These are phyloP conservation scores for Rhododendron ferrugineum DNA, from an alignment of 148 eudicot species.

Conservation along the genomic window DNA sequence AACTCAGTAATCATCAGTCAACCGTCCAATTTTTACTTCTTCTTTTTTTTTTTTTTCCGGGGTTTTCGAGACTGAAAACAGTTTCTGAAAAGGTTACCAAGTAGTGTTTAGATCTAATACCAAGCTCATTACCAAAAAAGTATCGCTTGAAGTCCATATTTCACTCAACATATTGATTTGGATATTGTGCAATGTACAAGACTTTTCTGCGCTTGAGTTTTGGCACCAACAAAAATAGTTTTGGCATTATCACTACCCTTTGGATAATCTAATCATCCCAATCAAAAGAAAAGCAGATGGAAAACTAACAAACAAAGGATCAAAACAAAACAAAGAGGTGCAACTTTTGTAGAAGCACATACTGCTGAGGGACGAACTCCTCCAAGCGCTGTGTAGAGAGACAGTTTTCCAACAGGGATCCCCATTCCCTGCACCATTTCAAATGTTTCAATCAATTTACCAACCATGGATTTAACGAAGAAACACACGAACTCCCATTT, in stretches of 20 bases:
- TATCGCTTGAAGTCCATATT: not conserved
- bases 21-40: not conserved
- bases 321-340: not conserved
- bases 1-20: not conserved
- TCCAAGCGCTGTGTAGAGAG: slow-evolving; percentile 89
- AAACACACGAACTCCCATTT: not conserved
- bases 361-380: slow-evolving; percentile 97
- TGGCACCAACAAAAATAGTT: too few species aligned
- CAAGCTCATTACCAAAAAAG: not conserved
- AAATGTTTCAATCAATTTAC: slow-evolving; percentile 7
- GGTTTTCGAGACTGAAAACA: not conserved
- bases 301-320: not conserved
- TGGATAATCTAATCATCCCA: not conserved
- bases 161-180: not conserved
- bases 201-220: too few species aligned
- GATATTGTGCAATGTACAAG: too few species aligned
- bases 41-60: too few species aligned
- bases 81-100: not conserved
- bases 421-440: slow-evolving; percentile 81
- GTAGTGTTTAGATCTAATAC: not conserved
- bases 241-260: too few species aligned
- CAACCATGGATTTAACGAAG: not conserved
- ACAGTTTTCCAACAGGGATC: slow-evolving; percentile 93
- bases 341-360: slow-evolving; percentile 21
- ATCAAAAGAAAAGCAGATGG: not conserved